These are phyloP conservation scores for Ceratocystis lukuohia DNA, from an alignment of 2,329 filamentous ascomycete species.

Conservation along the genomic window DNA sequence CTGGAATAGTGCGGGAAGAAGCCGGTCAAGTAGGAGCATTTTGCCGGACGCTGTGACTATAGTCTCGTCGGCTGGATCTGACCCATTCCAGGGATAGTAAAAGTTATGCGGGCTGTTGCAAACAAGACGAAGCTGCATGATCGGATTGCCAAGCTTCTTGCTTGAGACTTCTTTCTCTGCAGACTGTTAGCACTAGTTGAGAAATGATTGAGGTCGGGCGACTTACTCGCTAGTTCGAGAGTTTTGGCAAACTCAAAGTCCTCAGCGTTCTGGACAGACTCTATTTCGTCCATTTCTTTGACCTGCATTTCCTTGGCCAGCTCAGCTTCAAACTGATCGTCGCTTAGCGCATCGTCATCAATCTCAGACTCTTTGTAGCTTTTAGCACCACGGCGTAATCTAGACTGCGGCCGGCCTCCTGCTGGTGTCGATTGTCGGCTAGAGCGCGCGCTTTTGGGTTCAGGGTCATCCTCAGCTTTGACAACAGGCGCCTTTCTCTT, in stretches of 20 bases:
- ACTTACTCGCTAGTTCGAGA: conserved; percentile 61
- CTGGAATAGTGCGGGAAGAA: conserved; percentile 61
- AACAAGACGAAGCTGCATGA: conserved; percentile 81
- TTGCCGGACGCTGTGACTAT: conserved; percentile 84
- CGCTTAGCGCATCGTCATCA: conserved; percentile 53
- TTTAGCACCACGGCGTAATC: conserved; percentile 22
- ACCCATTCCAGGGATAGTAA: conserved; percentile 72
- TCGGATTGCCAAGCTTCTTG: conserved; percentile 85
- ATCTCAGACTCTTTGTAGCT: conserved; percentile 38
- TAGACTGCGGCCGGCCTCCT: conserved; percentile 38
- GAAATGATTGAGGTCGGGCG: neutral
- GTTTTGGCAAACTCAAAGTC: conserved; percentile 40
- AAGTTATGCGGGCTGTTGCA: conserved; percentile 96
- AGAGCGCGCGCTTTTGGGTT: conserved; percentile 58
- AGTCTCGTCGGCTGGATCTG: conserved; percentile 56
- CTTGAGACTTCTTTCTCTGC: conserved; percentile 67
- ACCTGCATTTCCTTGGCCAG: conserved; percentile 49
- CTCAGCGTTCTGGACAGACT: conserved; percentile 25
- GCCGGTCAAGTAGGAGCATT: conserved; percentile 82
- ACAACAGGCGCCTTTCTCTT: conserved; percentile 25
- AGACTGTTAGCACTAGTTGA: conserved; percentile 23
- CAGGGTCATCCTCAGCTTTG: conserved; percentile 25
- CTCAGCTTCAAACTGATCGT: conserved; percentile 71
- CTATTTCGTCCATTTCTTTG: conserved; percentile 43
- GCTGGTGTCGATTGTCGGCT: conserved; percentile 63